Base-by-base conservation (phyloP, 1,139 yeast species). In the Protomyces gravidus region DNA sequence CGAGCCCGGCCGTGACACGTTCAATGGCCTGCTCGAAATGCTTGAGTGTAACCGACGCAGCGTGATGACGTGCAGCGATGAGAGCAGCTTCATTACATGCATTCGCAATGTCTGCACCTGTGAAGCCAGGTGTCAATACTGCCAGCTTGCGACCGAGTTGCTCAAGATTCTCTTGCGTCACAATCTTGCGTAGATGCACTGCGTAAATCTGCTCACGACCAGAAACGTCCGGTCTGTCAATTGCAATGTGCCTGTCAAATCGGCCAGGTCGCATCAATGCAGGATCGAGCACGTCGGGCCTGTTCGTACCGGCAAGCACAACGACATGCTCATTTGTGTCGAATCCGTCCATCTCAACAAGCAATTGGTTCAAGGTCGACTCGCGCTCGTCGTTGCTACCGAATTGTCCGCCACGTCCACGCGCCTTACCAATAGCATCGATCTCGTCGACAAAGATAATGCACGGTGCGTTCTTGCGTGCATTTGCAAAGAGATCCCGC, bases 341-440 rank as follows among this genome's bases (percentile, higher is more conserved):
- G 72, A 94, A 92, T 15, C 98, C 98, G 73, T 92, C 98, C 97
- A 94, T 90, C 73, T 92, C 98, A 48, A 94, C 98, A 65, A 92
- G 79, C 48, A 92, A 78, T 75, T 92, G 98, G 74, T 92, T 92
- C 70, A 92, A 80, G 0, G 98, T 92, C 30, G 96, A 89, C 74
- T 94, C 98, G 70, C 97, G 84, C 75, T 92, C 98, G 71, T 92
- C 98, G 68, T 90, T 89, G 15, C 63, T 59, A 61, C 89, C 86
- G 70, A 80, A 73, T 59, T 86, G 83, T 66, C 84, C 83, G 56
- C 89, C 89, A 71, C 85, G 85, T 47, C 90, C 85, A 73, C 98
- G 83, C 57, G 90, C 89, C 71, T 89, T 89, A 69, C 98, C 98
- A 71, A 92, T 92, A 3, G 98, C 98, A 77, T 92, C 98, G 65